Evolutionary conservation across 768 basidiomycete genomes (phyloP), one percentile per base, ranked within the genome.

Genomic region (Boletellus ananiceps): DNA sequence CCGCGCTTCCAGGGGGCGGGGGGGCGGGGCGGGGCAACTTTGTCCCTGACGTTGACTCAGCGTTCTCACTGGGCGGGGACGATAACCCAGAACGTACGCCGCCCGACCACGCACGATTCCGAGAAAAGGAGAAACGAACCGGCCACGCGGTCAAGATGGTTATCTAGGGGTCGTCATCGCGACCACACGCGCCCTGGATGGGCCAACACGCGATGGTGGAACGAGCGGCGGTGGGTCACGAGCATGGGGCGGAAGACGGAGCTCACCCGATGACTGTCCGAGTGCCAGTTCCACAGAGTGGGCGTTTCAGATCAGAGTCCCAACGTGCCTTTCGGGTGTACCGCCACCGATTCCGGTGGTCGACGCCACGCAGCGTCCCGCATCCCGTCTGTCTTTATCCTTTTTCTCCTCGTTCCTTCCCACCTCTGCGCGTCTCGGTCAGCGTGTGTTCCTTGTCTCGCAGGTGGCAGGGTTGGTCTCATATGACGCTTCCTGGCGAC

Each of bases 81-180:
- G 34, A 37, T 23, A 15, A 11, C 42, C 49, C 23, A 40, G 52
- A 42, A 46, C 14, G 47, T 37, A 11, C 40, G 40, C 36, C 33
- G 31, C 32, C 21, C 31, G 32, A 40, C 42, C n/a, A 50, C 43
- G 33, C 35, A 27, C 47, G 29, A 2, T 0, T 8, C 29, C 29
- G 23, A 9, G 19, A 37, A 36, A 43, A 18, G 42, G 23, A 38
- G 44, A 68, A 11, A 8, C 1, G 27, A 27, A 64, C 8, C 46
- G 61, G 51, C 68, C 69, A 19, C 63, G 69, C 4, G 71, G 65
- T 44, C n/a, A 36, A 21, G 47, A 58, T 41, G 45, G 50, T 47
- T 44, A 41, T 67, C 65, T 47, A 25, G 63, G 65, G 29, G 29
- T 59, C 64, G 62, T 49, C 64, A 66, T 66, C 64, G 55, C 52